Conservation (phyloP, 768 basidiomycete genomes). For the Termitomyces sp. region DNA sequence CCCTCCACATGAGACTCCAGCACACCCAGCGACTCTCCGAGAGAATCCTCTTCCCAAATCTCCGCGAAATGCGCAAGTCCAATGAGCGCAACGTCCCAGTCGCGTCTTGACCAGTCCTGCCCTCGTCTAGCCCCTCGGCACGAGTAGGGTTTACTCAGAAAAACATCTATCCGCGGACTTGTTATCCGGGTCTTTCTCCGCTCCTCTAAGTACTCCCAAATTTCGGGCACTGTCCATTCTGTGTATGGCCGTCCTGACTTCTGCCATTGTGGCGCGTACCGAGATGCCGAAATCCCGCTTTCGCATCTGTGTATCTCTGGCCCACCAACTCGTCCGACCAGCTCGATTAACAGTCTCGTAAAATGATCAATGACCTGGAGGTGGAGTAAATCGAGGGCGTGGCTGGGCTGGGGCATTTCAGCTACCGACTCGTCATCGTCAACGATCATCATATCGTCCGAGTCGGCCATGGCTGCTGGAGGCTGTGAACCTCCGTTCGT, state of each 20-base stretch:
- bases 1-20: slow-evolving; percentile 45
- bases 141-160: slow-evolving; percentile 46
- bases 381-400: slow-evolving; percentile 66
- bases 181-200: slow-evolving; percentile 30
- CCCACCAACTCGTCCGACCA: slow-evolving; percentile 54
- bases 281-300: slow-evolving; percentile 37
- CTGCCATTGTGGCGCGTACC: slow-evolving; percentile 54
- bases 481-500: slow-evolving; percentile 12
- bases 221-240: slow-evolving; percentile 53
- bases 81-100: slow-evolving; percentile 56
- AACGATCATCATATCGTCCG: slow-evolving; percentile 54
- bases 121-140: slow-evolving; percentile 58
- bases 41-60: slow-evolving; percentile 49
- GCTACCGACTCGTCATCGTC: slow-evolving; percentile 47
- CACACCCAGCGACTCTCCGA: slow-evolving; percentile 45
- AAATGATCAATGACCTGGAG: slow-evolving; percentile 70
- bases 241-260: slow-evolving; percentile 33
- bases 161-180: slow-evolving; percentile 48
- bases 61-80: slow-evolving; percentile 46
- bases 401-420: slow-evolving; percentile 40
- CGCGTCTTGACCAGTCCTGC: slow-evolving; percentile 67
- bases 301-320: slow-evolving; percentile 32
- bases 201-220: slow-evolving; percentile 52
- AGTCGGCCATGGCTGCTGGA: slow-evolving; percentile 20
- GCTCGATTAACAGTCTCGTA: slow-evolving; percentile 51